Evolutionary conservation across 2,329 filamentous ascomycete genomes (phyloP).

Genomic region (Aureobasidium sp.): DNA sequence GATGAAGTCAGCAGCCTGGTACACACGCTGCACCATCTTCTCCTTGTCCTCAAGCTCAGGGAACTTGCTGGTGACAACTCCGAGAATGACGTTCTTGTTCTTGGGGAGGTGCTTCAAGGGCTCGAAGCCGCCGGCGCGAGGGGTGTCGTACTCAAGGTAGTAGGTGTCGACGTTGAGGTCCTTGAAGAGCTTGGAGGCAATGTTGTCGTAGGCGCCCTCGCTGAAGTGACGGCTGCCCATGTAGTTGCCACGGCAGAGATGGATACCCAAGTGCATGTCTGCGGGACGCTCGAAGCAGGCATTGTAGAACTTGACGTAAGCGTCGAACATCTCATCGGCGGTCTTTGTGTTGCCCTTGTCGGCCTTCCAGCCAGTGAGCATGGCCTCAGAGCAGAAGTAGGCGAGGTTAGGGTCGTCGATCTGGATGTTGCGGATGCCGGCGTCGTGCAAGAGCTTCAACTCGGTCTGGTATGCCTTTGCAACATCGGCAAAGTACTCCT

Average conservation of each 20-base stretch:
- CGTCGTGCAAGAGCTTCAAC: conserved; percentile 32
- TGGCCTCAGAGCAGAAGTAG: conserved; percentile 62
- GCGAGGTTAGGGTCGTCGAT: conserved; percentile 37
- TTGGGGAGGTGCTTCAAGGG: conserved; percentile 34
- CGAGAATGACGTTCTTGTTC: conserved; percentile 36
- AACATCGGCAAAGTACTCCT: conserved; percentile 36
- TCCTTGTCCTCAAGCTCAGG: conserved; percentile 35
- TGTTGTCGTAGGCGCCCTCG: conserved; percentile 30
- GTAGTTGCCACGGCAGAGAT: conserved; percentile 52
- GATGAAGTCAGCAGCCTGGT: conserved; percentile 52
- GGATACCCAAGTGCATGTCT: conserved; percentile 68
- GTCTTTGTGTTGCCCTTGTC: conserved; percentile 58
- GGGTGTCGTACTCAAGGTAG: conserved; percentile 36
- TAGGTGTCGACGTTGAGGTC: conserved; percentile 29
- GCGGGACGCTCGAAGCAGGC: conserved; percentile 56
- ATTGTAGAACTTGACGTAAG: conserved; percentile 69
- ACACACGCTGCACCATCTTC: conserved; percentile 34
- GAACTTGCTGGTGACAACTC: conserved; percentile 38
- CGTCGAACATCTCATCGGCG: conserved; percentile 60
- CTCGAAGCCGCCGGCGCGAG: conserved; percentile 36
- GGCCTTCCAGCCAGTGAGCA: conserved; percentile 58
- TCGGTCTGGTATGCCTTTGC: conserved; percentile 36
- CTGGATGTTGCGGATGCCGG: conserved; percentile 36
- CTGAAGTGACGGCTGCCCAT: conserved; percentile 36
- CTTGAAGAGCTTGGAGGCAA: conserved; percentile 26